phyloP scores from a whole-genome alignment of 768 basidiomycete genomes.

The Mycena venus region DNA sequence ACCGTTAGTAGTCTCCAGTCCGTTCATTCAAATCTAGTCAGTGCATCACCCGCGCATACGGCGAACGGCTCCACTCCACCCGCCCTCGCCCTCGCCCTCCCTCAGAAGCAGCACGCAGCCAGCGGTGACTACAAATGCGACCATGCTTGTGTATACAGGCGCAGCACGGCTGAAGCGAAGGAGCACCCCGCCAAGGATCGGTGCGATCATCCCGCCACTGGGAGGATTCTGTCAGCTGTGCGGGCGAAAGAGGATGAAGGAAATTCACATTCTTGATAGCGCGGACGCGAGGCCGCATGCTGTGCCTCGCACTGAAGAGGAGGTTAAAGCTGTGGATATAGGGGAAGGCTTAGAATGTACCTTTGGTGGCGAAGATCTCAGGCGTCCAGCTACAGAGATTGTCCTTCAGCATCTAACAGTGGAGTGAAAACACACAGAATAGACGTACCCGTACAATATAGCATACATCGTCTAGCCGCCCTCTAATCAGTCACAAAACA shows the following conservation, averaged over 20 bases:
- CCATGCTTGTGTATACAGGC: constrained; percentile 83
- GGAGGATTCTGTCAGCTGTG: neutral
- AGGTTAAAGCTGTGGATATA: neutral
- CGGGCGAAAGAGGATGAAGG: neutral
- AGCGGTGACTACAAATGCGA: constrained; percentile 74
- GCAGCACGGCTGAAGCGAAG: constrained; percentile 76
- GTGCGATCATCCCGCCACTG: constrained; percentile 93
- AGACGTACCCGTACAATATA: constrained; percentile 74
- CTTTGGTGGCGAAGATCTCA: constrained; percentile 86
- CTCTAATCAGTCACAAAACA: neutral
- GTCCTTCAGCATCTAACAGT: neutral
- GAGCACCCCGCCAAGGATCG: constrained; percentile 81
- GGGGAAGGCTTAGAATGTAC: constrained; percentile 50
- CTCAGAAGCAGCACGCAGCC: constrained; percentile 71
- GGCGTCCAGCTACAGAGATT: constrained; percentile 83
- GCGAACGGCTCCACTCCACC: constrained; percentile 33
- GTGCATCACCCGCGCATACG: constrained; percentile 7
- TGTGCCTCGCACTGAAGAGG: constrained; percentile 79
- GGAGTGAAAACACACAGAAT: neutral
- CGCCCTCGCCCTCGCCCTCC: constrained; percentile 62
- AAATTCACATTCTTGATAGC: constrained; percentile 80
- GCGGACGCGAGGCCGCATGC: constrained; percentile 92
- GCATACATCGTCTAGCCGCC: constrained; percentile 82
- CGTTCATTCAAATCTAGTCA: neutral
- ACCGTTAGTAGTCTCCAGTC: neutral